Conservation (phyloP, 1,139 yeast genomes). For the Maudiozyma humilis region DNA sequence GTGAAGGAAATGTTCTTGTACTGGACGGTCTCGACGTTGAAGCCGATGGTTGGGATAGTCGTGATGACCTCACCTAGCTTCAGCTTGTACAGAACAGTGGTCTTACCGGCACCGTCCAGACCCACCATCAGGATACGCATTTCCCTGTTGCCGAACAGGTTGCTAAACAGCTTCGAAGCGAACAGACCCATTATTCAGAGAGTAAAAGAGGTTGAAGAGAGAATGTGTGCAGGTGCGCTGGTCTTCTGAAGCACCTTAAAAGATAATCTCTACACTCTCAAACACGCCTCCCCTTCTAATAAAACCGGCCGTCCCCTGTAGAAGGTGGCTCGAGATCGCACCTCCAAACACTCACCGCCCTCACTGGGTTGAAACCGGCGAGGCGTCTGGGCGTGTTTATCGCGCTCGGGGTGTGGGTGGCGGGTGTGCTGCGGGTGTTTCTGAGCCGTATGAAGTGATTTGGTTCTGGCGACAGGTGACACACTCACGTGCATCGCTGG, state of each 20-base stretch:
- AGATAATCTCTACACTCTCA: background rate
- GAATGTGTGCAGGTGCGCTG: background rate
- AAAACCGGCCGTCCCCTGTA: background rate
- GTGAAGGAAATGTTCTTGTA: conserved; percentile 91
- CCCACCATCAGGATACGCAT: conserved; percentile 96
- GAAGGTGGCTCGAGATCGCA: background rate
- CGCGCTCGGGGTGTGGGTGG: background rate
- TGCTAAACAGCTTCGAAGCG: conserved; percentile 78
- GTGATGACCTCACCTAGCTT: conserved; percentile 90
- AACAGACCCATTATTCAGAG: conserved; percentile 63
- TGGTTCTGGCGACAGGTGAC: background rate
- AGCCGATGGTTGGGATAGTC: conserved; percentile 89
- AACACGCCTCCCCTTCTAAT: too few relatives aligned
- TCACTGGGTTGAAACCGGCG: too few relatives aligned
- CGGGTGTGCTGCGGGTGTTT: background rate
- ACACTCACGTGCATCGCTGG: too few relatives aligned
- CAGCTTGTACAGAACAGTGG: conserved; percentile 83
- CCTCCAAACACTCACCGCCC: background rate
- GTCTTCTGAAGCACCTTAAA: background rate
- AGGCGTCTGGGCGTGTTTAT: background rate
- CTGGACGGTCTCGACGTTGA: conserved; percentile 91
- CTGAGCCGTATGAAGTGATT: background rate
- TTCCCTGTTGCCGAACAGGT: conserved; percentile 74
- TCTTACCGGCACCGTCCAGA: conserved; percentile 87
- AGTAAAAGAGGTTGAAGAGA: background rate